A percentile compares a stretch with the other conserved stretches of the same genome.
These are phyloP conservation scores for Allomyces macrogynus DNA, from an alignment of 192 early-diverging fungal species.

Conservation along the genomic window DNA sequence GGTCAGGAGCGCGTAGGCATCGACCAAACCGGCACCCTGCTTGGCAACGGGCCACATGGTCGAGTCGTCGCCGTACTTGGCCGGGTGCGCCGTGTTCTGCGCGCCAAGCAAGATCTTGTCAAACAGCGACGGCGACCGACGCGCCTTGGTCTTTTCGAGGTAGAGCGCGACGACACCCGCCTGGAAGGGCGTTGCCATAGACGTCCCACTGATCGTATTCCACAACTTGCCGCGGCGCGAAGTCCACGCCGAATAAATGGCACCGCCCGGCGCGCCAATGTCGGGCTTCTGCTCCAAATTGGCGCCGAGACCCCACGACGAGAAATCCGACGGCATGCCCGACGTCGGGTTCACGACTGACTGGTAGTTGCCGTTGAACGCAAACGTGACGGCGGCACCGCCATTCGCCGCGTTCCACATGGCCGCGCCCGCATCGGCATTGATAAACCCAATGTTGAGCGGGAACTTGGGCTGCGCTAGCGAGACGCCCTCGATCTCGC, in stretches of 20 bases:
- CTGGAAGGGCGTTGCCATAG: conserved; percentile 41
- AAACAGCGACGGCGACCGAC: not conserved
- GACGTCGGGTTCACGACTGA: conserved; percentile 22
- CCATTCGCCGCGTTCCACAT: conserved; percentile 21
- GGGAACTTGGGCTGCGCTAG: conserved; percentile 15
- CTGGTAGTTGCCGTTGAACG: conserved; percentile 23
- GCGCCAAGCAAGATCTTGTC: conserved; percentile 1
- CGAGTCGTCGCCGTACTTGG: conserved; percentile 12
- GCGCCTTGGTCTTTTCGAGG: conserved; percentile 9
- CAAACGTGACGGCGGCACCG: conserved; percentile 14
- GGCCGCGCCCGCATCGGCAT: conserved; percentile 21
- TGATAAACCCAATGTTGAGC: conserved; percentile 36
- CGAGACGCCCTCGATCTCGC: conserved; percentile 15
- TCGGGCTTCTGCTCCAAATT: conserved; percentile 43
- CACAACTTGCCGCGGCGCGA: not conserved
- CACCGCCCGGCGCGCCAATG: conserved; percentile 26
- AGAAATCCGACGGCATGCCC: conserved; percentile 46
- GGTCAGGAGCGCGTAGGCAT: conserved; percentile 20
- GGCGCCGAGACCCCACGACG: conserved; percentile 48
- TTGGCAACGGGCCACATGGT: conserved; percentile 1
- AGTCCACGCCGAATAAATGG: conserved; percentile 19
- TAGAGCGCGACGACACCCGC: conserved; percentile 25
- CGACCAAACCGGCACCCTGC: conserved; percentile 33
- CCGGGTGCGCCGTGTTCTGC: conserved; percentile 9
- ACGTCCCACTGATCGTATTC: conserved; percentile 24